Conservation (phyloP, 768 basidiomycete genomes). For the Amanita phalloides region DNA sequence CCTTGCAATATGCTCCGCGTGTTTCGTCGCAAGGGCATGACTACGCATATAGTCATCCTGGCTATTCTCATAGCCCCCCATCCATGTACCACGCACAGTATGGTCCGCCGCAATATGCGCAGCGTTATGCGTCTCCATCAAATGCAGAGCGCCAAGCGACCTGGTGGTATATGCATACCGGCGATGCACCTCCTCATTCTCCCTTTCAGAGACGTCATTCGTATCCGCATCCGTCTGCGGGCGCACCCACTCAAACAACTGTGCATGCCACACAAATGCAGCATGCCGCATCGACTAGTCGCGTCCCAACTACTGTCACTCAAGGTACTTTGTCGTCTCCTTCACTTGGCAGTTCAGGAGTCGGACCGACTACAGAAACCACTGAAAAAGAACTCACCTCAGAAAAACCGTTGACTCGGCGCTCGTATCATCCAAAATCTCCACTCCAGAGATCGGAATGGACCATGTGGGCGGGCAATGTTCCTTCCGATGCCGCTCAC, state of each 20-base stretch:
- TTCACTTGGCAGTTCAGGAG: neutral
- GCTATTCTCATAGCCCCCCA: conserved; percentile 21
- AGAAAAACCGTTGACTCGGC: conserved; percentile 29
- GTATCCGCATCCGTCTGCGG: conserved; percentile 17
- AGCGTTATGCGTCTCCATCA: conserved; percentile 18
- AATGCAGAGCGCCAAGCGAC: conserved; percentile 33
- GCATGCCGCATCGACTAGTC: conserved; percentile 9
- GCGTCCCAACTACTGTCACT: neutral
- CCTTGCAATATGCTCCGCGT: conserved; percentile 22
- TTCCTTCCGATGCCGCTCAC: conserved; percentile 71
- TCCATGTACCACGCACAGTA: conserved; percentile 29
- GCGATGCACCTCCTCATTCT: conserved; percentile 12
- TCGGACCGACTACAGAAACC: neutral
- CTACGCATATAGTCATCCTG: conserved; percentile 26
- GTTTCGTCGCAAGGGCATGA: conserved; percentile 15
- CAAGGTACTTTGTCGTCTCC: neutral
- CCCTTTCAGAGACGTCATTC: conserved; percentile 22
- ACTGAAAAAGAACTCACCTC: neutral
- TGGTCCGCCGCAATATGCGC: conserved; percentile 23
- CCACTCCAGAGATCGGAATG: conserved; percentile 74
- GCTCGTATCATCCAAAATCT: conserved; percentile 59
- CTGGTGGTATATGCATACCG: conserved; percentile 42
- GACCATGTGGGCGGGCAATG: conserved; percentile 97
- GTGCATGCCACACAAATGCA: conserved; percentile 12
- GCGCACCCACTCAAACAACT: conserved; percentile 9